phyloP scores from a whole-genome alignment of 106 monocot genomes.

The Dendrobium nobile region DNA sequence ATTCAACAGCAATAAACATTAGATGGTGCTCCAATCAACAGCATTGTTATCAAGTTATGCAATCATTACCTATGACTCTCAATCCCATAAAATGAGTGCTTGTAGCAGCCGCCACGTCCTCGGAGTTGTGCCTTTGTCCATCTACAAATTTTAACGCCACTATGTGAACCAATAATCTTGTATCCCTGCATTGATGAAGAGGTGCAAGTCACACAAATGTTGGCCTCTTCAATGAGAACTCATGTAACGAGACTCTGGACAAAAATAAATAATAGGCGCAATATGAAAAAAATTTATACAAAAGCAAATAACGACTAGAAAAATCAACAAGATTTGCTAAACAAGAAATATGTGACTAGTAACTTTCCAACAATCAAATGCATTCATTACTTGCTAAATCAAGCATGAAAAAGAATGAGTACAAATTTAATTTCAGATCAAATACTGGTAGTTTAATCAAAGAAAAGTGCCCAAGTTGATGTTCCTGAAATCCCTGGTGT shows the following conservation, averaged over 20 bases:
- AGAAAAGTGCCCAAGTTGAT: neutral
- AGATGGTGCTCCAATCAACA: neutral
- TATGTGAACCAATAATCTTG: conserved; percentile 97
- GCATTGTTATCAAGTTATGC: neutral
- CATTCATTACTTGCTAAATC: neutral
- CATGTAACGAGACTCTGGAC: neutral
- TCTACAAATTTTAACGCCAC: conserved; percentile 95
- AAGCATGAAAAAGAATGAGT: neutral
- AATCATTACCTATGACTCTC: conserved; percentile 78
- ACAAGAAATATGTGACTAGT: neutral
- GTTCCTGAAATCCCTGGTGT: neutral
- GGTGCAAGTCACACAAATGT: neutral
- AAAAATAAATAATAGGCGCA: neutral
- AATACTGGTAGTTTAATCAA: neutral
- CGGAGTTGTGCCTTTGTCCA: conserved; percentile 98
- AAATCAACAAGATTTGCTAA: neutral
- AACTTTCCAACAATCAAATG: conserved; percentile 1
- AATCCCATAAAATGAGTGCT: conserved; percentile 98
- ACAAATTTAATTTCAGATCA: neutral
- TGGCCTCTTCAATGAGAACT: neutral
- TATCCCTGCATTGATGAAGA: conserved; percentile 55
- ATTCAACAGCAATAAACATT: neutral
- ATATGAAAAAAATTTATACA: neutral
- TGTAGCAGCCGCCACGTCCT: conserved; percentile 96
- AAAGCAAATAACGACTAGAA: neutral